Base-by-base conservation (phyloP, 2,329 filamentous ascomycete genomes). In the Talaromyces sp. region DNA sequence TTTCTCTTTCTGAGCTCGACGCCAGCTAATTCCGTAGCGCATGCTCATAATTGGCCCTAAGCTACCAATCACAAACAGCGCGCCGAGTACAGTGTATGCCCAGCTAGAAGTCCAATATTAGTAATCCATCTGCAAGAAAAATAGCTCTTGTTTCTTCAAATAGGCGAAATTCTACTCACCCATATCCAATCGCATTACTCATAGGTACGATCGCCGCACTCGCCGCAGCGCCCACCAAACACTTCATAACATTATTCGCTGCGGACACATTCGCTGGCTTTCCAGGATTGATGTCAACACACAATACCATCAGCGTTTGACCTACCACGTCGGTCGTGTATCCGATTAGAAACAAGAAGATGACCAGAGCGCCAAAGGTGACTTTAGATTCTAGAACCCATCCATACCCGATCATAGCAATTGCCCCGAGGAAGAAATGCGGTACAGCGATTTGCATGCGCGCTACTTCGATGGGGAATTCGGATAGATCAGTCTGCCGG, bases 261-360 rank as follows among this genome's bases (percentile, higher is more conserved):
- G 80, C 79, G 2, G 79, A 79, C 0, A 77, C 78, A 4, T 78
- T 76, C 2, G 77, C 77, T 1, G 80, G 75, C 35, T 74, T 71
- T 27, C 84, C 77, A 0, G 87, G 86, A 67, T 87, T 86, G 1
- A 90, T 75, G 67, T 90, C 88, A 1, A 90, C 84, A 14, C 89
- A 80, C 7, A 90, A 76, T 0, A 86, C 87, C 69, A 84, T 86
- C n/a, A 89, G 79, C 52, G 89, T 82, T 65, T 84, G 85, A 72
- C 90, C 90, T 0, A 85, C 83, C 1, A 85, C 87, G 3, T 87
- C 88, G 13, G 86, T 78, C 5, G 82, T 82, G 1, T 69, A 48
- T 13, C 67, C 69, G 1, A 47, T 43, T 11, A 63, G 19, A 45
- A 63, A 63, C 2, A 52, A 37, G 22, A 63, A 35, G 3, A 63